Conservation (phyloP, 148 eudicot genomes). For the Gaultheria prostrata region DNA sequence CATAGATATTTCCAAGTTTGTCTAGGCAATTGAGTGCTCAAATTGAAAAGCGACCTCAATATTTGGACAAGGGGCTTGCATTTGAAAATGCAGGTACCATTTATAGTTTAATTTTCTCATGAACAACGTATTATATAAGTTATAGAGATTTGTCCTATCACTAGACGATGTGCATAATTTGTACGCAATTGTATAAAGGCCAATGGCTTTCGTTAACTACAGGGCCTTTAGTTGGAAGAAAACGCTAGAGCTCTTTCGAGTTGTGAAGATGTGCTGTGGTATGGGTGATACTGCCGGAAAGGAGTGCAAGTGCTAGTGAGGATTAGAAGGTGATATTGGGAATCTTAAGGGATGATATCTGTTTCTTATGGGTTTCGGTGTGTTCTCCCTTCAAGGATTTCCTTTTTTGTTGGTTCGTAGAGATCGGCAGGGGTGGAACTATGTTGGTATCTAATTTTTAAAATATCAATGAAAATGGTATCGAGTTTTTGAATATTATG, state of each 20-base stretch:
- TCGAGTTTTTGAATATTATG: too few relatives aligned
- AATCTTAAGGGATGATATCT: too few relatives aligned
- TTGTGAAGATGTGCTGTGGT: background rate
- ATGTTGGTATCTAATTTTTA: too few relatives aligned
- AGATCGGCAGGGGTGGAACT: too few relatives aligned
- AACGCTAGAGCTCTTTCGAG: background rate
- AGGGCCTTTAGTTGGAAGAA: background rate
- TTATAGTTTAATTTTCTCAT: background rate
- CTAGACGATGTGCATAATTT: background rate
- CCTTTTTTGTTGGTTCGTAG: too few relatives aligned
- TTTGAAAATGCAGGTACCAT: background rate
- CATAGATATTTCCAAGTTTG: background rate
- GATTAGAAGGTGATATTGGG: too few relatives aligned
- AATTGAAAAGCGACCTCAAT: background rate
- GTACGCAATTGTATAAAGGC: background rate
- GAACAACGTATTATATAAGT: background rate
- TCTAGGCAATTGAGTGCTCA: background rate
- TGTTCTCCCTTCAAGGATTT: too few relatives aligned
- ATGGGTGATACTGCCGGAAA: background rate
- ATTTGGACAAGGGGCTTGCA: background rate
- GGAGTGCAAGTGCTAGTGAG: background rate
- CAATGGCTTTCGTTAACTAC: background rate
- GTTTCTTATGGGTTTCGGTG: too few relatives aligned
- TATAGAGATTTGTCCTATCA: background rate
- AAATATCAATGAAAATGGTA: too few relatives aligned